Conservation (phyloP, 495 filamentous ascomycete species). For the Thozetella sp. region DNA sequence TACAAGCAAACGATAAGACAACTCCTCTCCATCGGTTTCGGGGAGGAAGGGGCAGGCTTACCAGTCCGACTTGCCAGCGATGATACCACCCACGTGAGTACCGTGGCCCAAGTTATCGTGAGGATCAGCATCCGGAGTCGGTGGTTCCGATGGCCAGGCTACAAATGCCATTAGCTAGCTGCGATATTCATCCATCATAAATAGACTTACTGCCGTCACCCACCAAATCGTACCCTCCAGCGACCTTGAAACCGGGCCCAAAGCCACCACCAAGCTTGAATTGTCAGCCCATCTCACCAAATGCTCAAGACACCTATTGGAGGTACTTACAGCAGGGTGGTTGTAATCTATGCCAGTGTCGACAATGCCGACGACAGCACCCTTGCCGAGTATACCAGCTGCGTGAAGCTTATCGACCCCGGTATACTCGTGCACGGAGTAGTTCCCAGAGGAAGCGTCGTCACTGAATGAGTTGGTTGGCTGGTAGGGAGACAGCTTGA, state of each 20-base stretch:
- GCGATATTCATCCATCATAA: conserved; percentile 1
- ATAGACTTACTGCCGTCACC: conserved; percentile 19
- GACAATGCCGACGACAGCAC: conserved; percentile 28
- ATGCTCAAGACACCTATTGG: not conserved
- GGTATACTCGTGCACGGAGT: conserved; percentile 26
- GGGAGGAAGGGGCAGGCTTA: conserved; percentile 6
- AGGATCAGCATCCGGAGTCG: conserved; percentile 38
- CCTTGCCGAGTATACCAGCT: conserved; percentile 26
- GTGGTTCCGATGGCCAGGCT: conserved; percentile 21
- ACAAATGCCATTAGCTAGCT: not conserved
- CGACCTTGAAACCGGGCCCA: conserved; percentile 31
- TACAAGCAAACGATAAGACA: conserved; percentile 1
- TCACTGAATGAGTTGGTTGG: conserved; percentile 14
- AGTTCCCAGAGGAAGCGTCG: conserved; percentile 19
- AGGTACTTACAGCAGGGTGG: conserved; percentile 34
- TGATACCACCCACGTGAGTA: conserved; percentile 49
- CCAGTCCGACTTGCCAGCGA: conserved; percentile 43
- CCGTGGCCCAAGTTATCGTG: conserved; percentile 43
- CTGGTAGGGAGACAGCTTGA: conserved; percentile 11
- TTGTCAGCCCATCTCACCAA: not conserved
- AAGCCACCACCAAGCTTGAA: conserved; percentile 33
- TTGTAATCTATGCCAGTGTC: conserved; percentile 50
- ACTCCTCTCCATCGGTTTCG: not conserved
- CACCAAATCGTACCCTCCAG: conserved; percentile 33
- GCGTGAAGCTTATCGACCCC: conserved; percentile 31